Base-by-base conservation (phyloP, 371 early-diverging fungal genomes). In the Mucor circinelloides region DNA sequence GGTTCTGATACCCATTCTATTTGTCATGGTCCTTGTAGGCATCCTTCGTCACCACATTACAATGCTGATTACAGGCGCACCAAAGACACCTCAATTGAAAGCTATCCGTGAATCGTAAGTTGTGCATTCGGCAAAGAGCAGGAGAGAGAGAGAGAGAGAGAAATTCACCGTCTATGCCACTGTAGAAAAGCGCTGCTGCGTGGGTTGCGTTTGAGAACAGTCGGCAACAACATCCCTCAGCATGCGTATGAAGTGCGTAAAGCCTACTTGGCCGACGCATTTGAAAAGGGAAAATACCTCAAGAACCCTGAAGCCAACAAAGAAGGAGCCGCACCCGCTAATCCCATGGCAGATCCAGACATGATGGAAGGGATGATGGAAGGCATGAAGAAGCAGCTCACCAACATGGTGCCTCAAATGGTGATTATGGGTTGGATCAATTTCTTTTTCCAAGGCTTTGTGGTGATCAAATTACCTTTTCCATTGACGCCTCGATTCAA, bases 361-460 rank as follows among this genome's bases (percentile, higher is more conserved):
- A 89, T 87, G 75, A 95, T 98, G 93, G 97, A 96, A 71, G 86
- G 84, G 66, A 96, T 97, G 95, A 97, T 96, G 95, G 96, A 95
- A 42, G 93, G 93, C 69, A 92, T 98, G 95, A 98, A 97, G 85
- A 94, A 95, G 75, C 95, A 96, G 81, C 87, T 98, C 85, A 91
- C 89, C 66, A 97, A 95, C 84, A 92, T 98, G 80, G 90, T 98
- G 27, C 99, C 99, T 30, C 99, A 98, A 81, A 96, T 95, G 66
- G 74, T 98, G 15, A 98, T 98, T 77, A 98, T 98, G 99, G 93
- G 92, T 21, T 98, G 97, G 97, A 93, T 98, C 82, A 95, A 94
- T 70, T 96, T 94, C 78, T 98, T 98, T 85, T 98, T 98, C 75
- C 92, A 95, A 38, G 99, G 99, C 63, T 98, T 98, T 73, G 89